phyloP scores from a whole-genome alignment of 1,139 yeast species.

The Taphrina sp. region DNA sequence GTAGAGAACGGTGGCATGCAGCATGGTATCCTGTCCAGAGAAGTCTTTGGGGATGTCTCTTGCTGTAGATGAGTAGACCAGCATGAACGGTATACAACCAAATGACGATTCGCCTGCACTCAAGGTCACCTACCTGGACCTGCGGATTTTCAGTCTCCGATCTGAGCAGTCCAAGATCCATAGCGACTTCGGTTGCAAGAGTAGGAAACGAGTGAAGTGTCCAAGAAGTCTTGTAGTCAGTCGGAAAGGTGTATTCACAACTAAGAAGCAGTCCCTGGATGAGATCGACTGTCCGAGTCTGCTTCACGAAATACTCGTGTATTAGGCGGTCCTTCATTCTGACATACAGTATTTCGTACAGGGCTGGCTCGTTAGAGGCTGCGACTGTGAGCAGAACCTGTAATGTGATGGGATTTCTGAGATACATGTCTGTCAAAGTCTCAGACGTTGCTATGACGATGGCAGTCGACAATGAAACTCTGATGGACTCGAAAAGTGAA shows the following conservation, averaged over 20 bases:
- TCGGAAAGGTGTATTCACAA: conserved; percentile 4
- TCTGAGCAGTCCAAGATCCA: conserved; percentile 2
- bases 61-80: conserved; percentile 1
- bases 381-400: conserved; percentile 7
- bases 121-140: conserved; percentile 2
- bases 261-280: conserved; percentile 1
- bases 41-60: conserved; percentile 4
- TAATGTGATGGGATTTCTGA: not conserved
- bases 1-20: not conserved
- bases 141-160: not conserved
- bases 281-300: conserved; percentile 7
- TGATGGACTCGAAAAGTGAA: conserved; percentile 1
- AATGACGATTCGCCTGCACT: conserved; percentile 1
- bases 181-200: conserved; percentile 7
- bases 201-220: conserved; percentile 2
- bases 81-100: conserved; percentile 2
- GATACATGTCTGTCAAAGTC: conserved; percentile 8
- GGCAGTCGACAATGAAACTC: not conserved
- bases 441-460: not conserved
- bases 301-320: conserved; percentile 9
- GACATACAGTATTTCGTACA: not conserved
- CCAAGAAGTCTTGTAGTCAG: conserved; percentile 1
- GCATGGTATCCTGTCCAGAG: conserved; percentile 14
- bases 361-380: not conserved
- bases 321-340: conserved; percentile 7